Evolutionary conservation across 495 filamentous ascomycete species (phyloP), one percentile per base, ranked within the genome.

Genomic region (Penicillium macrosclerotiorum): DNA sequence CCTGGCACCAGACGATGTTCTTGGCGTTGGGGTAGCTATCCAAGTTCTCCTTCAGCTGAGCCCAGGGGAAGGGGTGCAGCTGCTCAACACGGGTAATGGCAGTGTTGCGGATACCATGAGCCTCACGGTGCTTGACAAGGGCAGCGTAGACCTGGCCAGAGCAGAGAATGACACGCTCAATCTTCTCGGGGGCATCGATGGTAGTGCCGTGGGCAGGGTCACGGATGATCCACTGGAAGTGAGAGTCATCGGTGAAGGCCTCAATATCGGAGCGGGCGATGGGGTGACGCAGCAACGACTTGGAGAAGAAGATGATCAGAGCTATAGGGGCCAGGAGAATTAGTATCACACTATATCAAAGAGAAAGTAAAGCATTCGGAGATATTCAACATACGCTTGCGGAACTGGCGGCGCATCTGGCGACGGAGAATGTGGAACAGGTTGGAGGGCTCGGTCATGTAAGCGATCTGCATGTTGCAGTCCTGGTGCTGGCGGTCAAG

Each of bases 371-470:
- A 16, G n/a, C n/a, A n/a, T n/a, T n/a, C n/a, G n/a, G n/a, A n/a
- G n/a, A n/a, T n/a, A 13, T 26, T 13, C 22, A 32, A 81, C 88
- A 77, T 82, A 93, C 89, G 93, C 75, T 98, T 98, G 65, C 93
- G 82, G 85, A 98, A 98, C 71, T 98, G 93, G 47, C 93, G 79
- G 78, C 97, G 90, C 82, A 98, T 95, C 75, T 98, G 93, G 67
- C 93, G 80, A 65, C 93, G 84, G 46, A 98, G 79, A 55, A 95
- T 83, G 74, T 98, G 93, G 84, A 98, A 98, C 62, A 92, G 62
- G 72, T 98, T 98, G 45, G 93, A 73, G 26, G 93, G 93, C 16
- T 79, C 83, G 18, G 91, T 98, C 84, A 92, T 88, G 79, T 88
- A 94, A 45, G 81, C 88, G 65, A 98, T 85, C 76, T 98, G 93